These are phyloP conservation scores for Cornus suecica DNA, from an alignment of 148 eudicot genomes.

Conservation along the genomic window DNA sequence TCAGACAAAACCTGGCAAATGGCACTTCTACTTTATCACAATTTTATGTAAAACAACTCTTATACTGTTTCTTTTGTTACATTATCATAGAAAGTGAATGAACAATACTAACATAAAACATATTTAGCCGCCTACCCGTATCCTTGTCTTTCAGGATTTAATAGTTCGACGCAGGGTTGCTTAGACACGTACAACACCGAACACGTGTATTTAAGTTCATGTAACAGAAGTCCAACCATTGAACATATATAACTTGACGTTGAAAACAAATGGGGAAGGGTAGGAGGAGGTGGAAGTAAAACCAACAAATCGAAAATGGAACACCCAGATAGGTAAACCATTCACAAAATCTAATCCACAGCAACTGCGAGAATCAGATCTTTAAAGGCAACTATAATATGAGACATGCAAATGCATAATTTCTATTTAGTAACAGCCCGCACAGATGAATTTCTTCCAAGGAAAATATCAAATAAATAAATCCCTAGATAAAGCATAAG, in stretches of 20 bases:
- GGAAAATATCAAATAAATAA: not conserved
- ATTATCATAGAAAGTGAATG: too few relatives aligned
- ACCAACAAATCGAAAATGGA: not conserved
- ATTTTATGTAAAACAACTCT: too few relatives aligned
- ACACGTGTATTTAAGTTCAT: too few relatives aligned
- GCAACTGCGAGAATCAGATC: not conserved
- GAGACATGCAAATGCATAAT: not conserved
- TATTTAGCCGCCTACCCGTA: too few relatives aligned
- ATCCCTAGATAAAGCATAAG: slow-evolving; percentile 9
- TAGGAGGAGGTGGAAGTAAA: not conserved
- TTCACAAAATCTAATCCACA: not conserved
- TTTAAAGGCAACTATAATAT: not conserved
- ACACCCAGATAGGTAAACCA: not conserved
- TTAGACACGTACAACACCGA: too few relatives aligned
- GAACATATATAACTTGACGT: not conserved
- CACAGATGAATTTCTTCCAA: not conserved
- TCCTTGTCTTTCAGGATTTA: too few relatives aligned
- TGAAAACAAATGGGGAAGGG: not conserved
- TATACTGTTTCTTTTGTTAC: too few relatives aligned
- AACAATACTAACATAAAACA: too few relatives aligned
- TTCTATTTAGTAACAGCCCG: not conserved
- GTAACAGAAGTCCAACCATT: not conserved
- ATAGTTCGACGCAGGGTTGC: too few relatives aligned
- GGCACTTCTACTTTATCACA: too few relatives aligned
- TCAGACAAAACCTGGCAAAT: too few relatives aligned